Evolutionary conservation across 2,329 filamentous ascomycete species (phyloP).

Genomic region (Elsinoe arachidis): DNA sequence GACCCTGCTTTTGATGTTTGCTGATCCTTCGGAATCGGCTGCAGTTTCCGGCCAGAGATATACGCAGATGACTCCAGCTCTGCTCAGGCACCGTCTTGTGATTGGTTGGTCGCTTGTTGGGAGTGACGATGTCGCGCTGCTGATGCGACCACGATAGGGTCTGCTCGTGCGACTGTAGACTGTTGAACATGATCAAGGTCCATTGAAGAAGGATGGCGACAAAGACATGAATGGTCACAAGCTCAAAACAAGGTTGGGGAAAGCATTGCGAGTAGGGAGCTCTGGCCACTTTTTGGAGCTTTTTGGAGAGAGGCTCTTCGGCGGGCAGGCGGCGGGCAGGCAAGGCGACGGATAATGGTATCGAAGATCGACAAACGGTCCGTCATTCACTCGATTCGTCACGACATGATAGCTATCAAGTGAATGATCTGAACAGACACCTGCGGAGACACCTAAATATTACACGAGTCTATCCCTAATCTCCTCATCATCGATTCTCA

Average conservation of each 20-base stretch:
- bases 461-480: background rate
- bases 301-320: background rate
- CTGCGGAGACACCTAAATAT: background rate
- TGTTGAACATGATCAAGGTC: background rate
- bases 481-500: background rate
- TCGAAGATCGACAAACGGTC: constrained; percentile 3
- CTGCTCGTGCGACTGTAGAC: background rate
- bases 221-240: background rate
- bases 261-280: background rate
- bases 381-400: background rate
- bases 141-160: background rate
- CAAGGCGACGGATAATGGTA: background rate
- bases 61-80: background rate
- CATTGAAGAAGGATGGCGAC: background rate
- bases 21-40: background rate
- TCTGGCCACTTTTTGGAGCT: background rate
- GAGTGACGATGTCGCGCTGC: background rate
- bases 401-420: background rate
- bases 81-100: background rate
- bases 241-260: background rate
- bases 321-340: background rate
- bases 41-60: background rate
- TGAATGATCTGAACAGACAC: background rate
- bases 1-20: background rate
- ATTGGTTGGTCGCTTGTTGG: background rate